Conservation (phyloP, 139 green algal genomes). For the Coccomyxa sp. region DNA sequence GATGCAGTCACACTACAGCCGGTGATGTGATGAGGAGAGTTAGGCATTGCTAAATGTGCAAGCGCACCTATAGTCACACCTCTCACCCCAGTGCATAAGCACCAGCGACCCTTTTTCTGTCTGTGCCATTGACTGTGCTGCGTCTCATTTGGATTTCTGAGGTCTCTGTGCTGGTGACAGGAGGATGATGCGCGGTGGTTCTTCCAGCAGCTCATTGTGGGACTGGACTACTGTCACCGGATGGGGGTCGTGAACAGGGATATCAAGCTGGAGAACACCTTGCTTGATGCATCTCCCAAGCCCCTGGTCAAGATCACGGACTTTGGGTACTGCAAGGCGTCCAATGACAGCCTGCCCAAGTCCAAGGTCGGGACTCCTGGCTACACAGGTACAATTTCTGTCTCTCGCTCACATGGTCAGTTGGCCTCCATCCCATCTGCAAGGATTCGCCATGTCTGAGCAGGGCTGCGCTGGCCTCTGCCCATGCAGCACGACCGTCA, state of each 20-base stretch:
- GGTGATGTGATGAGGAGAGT: no score
- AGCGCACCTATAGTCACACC: no score
- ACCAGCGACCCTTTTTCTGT: not conserved
- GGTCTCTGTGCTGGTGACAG: not conserved
- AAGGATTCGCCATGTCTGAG: no score
- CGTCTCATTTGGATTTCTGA: not conserved
- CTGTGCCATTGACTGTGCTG: not conserved
- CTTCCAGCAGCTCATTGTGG: constrained; percentile 58
- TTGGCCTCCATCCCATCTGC: no score
- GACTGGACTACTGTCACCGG: constrained; percentile 43
- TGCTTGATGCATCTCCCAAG: constrained; percentile 53
- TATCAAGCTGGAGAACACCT: constrained; percentile 80
- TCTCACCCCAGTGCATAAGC: not conserved
- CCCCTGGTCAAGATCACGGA: constrained; percentile 88
- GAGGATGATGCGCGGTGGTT: constrained; percentile 56
- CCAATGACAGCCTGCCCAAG: constrained; percentile 62
- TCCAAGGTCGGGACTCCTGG: constrained; percentile 51
- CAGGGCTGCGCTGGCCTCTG: no score
- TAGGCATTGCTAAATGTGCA: no score
- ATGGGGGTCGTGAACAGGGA: constrained; percentile 65
- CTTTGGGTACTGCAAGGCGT: constrained; percentile 85
- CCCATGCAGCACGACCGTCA: no score
- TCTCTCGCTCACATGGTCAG: no score
- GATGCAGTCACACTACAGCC: no score
- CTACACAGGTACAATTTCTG: constrained; percentile 54